A percentile compares a stretch with the other conserved stretches of the same genome.
These are phyloP conservation scores for Nasturtium officinale DNA, from an alignment of 345 rosid species.

Conservation along the genomic window DNA sequence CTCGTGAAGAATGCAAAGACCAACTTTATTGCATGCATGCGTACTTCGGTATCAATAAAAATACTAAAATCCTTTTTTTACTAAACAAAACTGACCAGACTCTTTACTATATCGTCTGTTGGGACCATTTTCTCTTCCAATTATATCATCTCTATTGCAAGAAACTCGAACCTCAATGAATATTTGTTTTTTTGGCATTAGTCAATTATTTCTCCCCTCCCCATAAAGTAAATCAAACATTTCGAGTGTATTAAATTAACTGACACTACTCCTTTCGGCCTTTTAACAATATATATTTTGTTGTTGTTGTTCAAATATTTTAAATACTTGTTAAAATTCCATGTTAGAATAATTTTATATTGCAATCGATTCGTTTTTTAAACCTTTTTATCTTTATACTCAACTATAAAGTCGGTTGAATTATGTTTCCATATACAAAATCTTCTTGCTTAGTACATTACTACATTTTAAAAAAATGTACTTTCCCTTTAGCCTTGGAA, in stretches of 20 bases:
- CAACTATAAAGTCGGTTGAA: not conserved
- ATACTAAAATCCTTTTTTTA: not conserved
- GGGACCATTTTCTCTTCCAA: slow-evolving; percentile 22
- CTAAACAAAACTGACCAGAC: not conserved
- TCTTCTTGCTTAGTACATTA: not conserved
- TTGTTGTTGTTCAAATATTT: not conserved
- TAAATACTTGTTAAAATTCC: not conserved
- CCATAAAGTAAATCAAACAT: slow-evolving; percentile 11
- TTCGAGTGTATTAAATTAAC: not conserved
- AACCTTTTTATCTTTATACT: not conserved
- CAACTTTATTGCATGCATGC: slow-evolving; percentile 41
- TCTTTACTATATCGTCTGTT: not conserved
- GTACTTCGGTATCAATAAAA: slow-evolving; percentile 23
- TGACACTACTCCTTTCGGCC: not conserved
- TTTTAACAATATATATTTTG: not conserved
- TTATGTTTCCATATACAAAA: not conserved
- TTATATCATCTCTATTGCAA: slow-evolving; percentile 13
- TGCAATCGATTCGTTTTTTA: not conserved
- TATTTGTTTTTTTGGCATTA: not conserved
- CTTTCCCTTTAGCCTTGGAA: not conserved
- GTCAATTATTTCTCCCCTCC: slow-evolving; percentile 18
- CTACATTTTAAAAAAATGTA: not conserved
- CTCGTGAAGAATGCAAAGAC: slow-evolving; percentile 23
- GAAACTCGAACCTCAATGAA: slow-evolving; percentile 16
- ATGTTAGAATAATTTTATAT: not conserved